Base-by-base conservation (phyloP, 2,329 filamentous ascomycete genomes). In the Pseudofabraea citricarpa region DNA sequence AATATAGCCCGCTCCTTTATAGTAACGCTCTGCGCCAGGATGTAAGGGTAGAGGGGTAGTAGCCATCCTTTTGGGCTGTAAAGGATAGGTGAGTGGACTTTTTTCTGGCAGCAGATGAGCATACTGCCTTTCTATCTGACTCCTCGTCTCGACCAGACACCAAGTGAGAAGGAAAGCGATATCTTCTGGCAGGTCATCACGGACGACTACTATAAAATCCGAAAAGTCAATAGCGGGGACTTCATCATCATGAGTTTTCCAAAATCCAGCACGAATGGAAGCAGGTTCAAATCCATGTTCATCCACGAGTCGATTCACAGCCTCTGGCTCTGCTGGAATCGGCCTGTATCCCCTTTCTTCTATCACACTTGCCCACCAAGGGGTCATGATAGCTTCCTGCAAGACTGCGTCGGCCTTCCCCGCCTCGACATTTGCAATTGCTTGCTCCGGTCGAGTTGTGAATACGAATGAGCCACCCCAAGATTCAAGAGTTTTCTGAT, bases 371-470 rank as follows among this genome's bases (percentile, higher is more conserved):
- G 18, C 21, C 43, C 43, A 45, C 43, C 43, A 45, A 20, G 43
- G 38, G 4, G 43, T 45, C 43, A 45, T 45, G 21, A 45, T 45
- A 8, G 43, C 43, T 27, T 45, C 43, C 31, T 45, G 43, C 35
- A 45, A 24, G 18, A 45, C 31, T 26, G 43, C 43, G 29, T 45
- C 31, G 20, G 29, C 27, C 22, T 36, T 10, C 12, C 43, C 43
- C 21, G 19, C 24, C 9, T 31, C 12, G 15, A 41, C 21, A 21
- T 35, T 37, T n/a, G 15, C 32, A 19, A 42, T 41, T 19, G 39
- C 38, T 21, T 45, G 43, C 37, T 45, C 43, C 12, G 43, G 43
- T 15, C 43, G 38, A 21, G 38, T 41, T 16, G 29, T 41, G 21
- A 41, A 27, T 22, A 45, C 35, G 23, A 23, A 45, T 24, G 38